Conservation (phyloP, 495 filamentous ascomycete species). For the Xylaria sp. region DNA sequence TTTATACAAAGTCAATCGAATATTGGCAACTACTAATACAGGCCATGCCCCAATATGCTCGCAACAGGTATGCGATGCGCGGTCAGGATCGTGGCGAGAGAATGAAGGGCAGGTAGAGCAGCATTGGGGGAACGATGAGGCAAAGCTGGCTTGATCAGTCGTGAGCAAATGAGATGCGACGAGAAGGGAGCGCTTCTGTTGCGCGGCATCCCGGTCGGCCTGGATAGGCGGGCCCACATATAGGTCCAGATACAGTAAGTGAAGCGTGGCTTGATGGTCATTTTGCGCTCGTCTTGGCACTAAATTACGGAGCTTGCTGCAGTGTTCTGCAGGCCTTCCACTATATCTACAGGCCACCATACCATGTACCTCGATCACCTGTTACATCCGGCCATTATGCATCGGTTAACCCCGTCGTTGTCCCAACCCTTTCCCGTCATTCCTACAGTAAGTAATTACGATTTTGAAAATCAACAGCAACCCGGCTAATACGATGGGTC, state of each 20-base stretch:
- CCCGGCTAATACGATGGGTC: background rate
- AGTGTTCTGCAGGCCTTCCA: background rate
- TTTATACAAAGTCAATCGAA: constrained; percentile 28
- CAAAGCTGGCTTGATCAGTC: constrained; percentile 28
- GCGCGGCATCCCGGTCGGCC: constrained; percentile 18
- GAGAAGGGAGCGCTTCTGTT: constrained; percentile 17
- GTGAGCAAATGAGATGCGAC: constrained; percentile 19
- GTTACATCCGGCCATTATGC: background rate
- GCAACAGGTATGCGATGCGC: constrained; percentile 19
- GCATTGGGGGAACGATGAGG: constrained; percentile 22
- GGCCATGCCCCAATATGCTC: constrained; percentile 23
- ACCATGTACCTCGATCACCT: background rate
- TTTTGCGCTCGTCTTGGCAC: constrained; percentile 5
- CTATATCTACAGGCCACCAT: background rate
- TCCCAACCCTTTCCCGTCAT: background rate
- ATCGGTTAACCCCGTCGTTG: background rate
- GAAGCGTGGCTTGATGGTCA: constrained; percentile 22
- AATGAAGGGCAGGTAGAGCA: background rate
- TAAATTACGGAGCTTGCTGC: background rate
- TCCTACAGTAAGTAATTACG: background rate
- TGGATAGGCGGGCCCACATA: constrained; percentile 5
- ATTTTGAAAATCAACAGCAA: background rate
- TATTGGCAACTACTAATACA: constrained; percentile 26
- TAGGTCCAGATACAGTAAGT: constrained; percentile 21
- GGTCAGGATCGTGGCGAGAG: background rate